Base-by-base conservation (phyloP, 2,329 filamentous ascomycete species). In the Mollisiaceae sp. region DNA sequence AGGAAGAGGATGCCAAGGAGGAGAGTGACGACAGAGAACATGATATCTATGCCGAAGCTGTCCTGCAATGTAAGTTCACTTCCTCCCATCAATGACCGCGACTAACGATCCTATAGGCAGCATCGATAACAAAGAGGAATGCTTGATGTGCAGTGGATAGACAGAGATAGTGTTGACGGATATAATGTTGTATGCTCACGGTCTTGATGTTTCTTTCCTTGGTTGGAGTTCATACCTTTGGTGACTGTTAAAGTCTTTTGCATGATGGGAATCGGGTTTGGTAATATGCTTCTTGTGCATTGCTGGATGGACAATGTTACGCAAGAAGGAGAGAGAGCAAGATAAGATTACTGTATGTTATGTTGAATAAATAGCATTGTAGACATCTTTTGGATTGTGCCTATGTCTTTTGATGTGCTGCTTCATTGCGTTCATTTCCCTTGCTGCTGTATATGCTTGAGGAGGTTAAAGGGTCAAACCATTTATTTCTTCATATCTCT, bases 121-220 rank as follows among this genome's bases (percentile, higher is more conserved):
- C 81, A 98, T 99, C 79, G 94, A 98, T 77, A 97, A 98, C 83
- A 93, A 91, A 73, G 95, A 99, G 78, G 85, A 90, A 57, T 99
- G 95, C 78, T 78, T 97, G 70, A 98, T 99, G 95, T 99, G 95
- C 89, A 96, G 92, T 80, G 94, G 94, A 83, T 98, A 76, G 67
- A 69, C 60, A 41, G 38, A 32, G 27, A 41, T 57, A 59, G 65
- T 50, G 68, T 65, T 68, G 67, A 70, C 52, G 69, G 65, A 67
- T 70, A 68, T 61, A 64, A 65, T 60, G 65, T 59, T 70, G 68
- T 62, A 71, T 68, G 70, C 68, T 73, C 68, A 70, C 67, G 71
- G 67, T 67, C 64, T 69, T 65, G 15, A 67, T 64, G 54, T 67
- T 63, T n/a, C n/a, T n/a, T 67, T 66, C 41, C 62, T 57, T 68